Percentiles rank a stretch among this genome's conserved stretches.
Conservation (phyloP, 129 eudicot genomes). For the carrot (Daucus carota) region DNA sequence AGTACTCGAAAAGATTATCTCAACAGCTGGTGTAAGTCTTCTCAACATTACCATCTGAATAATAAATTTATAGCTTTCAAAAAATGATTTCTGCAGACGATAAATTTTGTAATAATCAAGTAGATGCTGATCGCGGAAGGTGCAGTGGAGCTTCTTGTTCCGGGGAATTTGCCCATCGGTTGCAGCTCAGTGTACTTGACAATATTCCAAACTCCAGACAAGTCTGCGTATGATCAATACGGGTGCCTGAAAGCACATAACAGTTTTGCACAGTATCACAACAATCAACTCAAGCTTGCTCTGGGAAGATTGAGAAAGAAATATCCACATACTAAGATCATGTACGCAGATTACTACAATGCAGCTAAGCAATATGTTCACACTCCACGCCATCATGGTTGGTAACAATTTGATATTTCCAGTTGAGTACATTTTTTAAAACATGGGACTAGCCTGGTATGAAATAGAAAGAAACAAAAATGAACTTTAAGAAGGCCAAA, state of each 20-base stretch:
- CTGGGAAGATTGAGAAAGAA: conserved; percentile 41
- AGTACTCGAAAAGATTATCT: conserved; percentile 41
- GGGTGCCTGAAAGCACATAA: conserved; percentile 64
- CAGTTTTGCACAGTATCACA: conserved; percentile 58
- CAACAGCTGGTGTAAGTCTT: conserved; percentile 50
- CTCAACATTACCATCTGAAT: background rate
- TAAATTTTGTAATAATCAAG: background rate
- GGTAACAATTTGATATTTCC: background rate
- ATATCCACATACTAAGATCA: conserved; percentile 46
- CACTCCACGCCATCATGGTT: conserved; percentile 47
- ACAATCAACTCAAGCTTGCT: conserved; percentile 44
- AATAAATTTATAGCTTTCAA: background rate
- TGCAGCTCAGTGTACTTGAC: conserved; percentile 56
- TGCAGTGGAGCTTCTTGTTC: conserved; percentile 60
- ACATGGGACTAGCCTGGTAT: no score
- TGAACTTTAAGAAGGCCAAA: no score
- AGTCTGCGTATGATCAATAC: conserved; percentile 43
- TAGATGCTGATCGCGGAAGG: conserved; percentile 71
- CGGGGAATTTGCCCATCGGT: conserved; percentile 80
- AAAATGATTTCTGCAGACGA: background rate
- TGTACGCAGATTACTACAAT: conserved; percentile 74
- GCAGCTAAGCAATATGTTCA: conserved; percentile 53
- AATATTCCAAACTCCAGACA: conserved; percentile 31
- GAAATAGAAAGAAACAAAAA: no score
- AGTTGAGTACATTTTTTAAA: no score